Evolutionary conservation across 176 grass and related monocot species (phyloP).

Genomic region (Oryza nivara): DNA sequence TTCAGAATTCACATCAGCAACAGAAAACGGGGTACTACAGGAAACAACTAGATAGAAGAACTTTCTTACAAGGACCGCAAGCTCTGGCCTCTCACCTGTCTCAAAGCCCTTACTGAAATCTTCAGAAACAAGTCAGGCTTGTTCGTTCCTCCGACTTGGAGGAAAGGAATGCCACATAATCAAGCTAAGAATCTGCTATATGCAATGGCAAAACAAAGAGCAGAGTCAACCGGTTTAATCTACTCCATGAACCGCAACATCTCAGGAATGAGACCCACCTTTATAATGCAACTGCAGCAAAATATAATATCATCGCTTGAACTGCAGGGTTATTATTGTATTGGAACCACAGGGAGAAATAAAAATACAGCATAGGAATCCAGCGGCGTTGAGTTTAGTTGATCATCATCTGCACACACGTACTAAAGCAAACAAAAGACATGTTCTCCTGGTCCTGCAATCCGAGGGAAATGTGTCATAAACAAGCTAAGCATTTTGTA

Average conservation of each 20-base stretch:
- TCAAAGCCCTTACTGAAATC: constrained; percentile 25
- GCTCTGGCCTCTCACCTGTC: constrained; percentile 28
- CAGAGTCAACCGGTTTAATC: neutral
- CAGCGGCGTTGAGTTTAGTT: constrained; percentile 23
- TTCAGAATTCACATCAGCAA: constrained; percentile 20
- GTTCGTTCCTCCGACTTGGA: constrained; percentile 50
- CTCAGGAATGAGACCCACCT: neutral
- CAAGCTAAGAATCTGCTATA: constrained; percentile 40
- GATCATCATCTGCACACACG: constrained; percentile 8
- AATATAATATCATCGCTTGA: neutral
- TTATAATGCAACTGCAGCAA: neutral
- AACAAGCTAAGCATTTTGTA: constrained; percentile 44
- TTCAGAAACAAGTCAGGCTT: constrained; percentile 51
- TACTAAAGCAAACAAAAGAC: constrained; percentile 54
- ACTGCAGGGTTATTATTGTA: neutral
- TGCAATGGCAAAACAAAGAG: neutral
- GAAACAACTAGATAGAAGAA: neutral
- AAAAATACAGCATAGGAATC: neutral
- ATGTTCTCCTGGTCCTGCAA: constrained; percentile 49
- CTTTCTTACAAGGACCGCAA: constrained; percentile 42
- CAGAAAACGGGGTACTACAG: constrained; percentile 14
- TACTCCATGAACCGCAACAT: neutral
- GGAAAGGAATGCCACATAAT: constrained; percentile 49
- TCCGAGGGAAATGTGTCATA: constrained; percentile 29
- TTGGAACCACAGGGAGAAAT: neutral